A percentile compares a stretch with the other conserved stretches of the same genome.
Conservation (phyloP, 371 early-diverging fungal genomes). For the Lichtheimia ramosa region DNA sequence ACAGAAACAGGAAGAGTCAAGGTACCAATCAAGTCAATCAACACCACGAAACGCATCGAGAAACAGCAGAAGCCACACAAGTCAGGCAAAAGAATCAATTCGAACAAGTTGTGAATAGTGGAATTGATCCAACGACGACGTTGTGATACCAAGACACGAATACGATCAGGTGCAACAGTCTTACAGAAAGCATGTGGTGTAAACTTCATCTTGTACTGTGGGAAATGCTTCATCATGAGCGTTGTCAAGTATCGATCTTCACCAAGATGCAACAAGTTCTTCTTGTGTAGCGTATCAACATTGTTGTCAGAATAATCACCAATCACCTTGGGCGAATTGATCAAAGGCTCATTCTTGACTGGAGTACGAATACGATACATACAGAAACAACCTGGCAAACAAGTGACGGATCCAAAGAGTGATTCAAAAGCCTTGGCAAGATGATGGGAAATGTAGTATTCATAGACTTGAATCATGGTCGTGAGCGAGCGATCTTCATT, state of each 20-base stretch:
- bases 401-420: conserved; percentile 96
- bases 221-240: conserved; percentile 97
- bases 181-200: conserved; percentile 94
- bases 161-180: conserved; percentile 97
- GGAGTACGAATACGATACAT: conserved; percentile 92
- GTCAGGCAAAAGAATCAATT: conserved; percentile 79
- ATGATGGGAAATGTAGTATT: conserved; percentile 99
- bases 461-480: conserved; percentile 99
- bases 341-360: conserved; percentile 83
- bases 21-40: conserved; percentile 92
- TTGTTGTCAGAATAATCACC: conserved; percentile 94
- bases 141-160: conserved; percentile 87
- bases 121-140: conserved; percentile 98
- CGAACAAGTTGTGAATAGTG: conserved; percentile 96
- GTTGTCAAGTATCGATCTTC: conserved; percentile 99
- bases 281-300: conserved; percentile 98
- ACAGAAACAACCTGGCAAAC: conserved; percentile 96
- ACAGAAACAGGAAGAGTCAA: conserved; percentile 93
- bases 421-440: conserved; percentile 98
- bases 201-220: conserved; percentile 96
- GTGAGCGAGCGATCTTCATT: conserved; percentile 91
- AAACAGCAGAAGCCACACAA: conserved; percentile 97
- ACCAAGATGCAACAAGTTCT: conserved; percentile 97
- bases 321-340: conserved; percentile 90
- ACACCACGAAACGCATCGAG: conserved; percentile 94